Conservation (phyloP, 495 filamentous ascomycete genomes). For the Thermochaetoides thermophila region DNA sequence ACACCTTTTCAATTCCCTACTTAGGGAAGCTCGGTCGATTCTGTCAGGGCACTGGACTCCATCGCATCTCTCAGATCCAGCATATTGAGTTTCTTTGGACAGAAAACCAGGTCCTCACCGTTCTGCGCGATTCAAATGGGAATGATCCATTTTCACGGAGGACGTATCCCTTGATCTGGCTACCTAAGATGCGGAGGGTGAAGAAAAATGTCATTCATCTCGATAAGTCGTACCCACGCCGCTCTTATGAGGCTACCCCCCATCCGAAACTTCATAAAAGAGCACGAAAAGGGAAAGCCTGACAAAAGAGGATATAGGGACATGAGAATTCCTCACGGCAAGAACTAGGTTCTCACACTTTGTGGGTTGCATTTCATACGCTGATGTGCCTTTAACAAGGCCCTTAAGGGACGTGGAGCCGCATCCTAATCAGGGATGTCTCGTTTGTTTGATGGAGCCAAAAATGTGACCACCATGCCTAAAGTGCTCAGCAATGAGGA, state of each 20-base stretch:
- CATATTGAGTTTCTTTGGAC: conserved; percentile 22
- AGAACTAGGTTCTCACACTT: conserved; percentile 24
- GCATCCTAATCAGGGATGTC: conserved; percentile 15
- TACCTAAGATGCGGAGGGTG: conserved; percentile 17
- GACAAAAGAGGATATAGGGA: not conserved
- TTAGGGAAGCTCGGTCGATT: conserved; percentile 29
- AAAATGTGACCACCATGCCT: conserved; percentile 5
- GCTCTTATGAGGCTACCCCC: too few species aligned
- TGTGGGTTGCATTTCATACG: conserved; percentile 23
- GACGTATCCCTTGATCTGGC: conserved; percentile 12
- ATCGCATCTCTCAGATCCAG: conserved; percentile 20
- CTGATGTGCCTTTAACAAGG: conserved; percentile 19
- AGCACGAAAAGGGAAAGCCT: conserved; percentile 12
- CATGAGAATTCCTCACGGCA: conserved; percentile 10
- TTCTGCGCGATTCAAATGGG: not conserved
- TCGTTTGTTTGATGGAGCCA: conserved; percentile 23
- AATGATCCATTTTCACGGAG: conserved; percentile 12
- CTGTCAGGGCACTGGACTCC: conserved; percentile 16
- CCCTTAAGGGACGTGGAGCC: not conserved
- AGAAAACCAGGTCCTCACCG: conserved; percentile 14
- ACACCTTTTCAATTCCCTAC: conserved; percentile 31
- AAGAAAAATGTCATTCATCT: conserved; percentile 23
- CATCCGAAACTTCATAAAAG: too few species aligned
- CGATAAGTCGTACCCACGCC: too few species aligned
- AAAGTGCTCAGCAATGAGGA: conserved; percentile 6